These are phyloP conservation scores for Erythrophleum fordii DNA, from an alignment of 306 rosid genomes.

Conservation along the genomic window DNA sequence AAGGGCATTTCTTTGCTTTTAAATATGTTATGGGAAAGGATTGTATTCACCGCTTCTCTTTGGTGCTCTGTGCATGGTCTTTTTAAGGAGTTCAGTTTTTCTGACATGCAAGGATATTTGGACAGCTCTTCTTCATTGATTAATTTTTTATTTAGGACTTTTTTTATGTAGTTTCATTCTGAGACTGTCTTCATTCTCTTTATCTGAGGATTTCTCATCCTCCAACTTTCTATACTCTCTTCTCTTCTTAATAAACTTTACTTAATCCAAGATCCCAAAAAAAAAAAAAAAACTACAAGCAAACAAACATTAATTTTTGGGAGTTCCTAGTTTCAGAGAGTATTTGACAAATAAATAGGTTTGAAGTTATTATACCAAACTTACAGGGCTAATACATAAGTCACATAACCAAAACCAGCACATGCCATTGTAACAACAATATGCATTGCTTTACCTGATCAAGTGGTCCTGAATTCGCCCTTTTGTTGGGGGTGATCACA, in stretches of 20 bases:
- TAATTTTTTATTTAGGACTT: not conserved
- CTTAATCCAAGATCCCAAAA: not conserved
- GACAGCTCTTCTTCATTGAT: not conserved
- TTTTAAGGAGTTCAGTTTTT: not conserved
- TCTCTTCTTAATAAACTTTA: not conserved
- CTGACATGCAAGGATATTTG: not conserved
- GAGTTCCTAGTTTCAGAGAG: conserved; percentile 20
- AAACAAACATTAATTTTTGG: not conserved
- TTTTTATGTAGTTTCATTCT: not conserved
- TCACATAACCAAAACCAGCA: conserved; percentile 4
- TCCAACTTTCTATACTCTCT: not conserved
- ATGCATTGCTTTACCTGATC: conserved; percentile 70
- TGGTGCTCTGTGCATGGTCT: not conserved
- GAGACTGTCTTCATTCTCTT: not conserved
- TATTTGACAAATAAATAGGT: conserved; percentile 18
- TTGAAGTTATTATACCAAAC: not conserved
- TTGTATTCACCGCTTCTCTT: not conserved
- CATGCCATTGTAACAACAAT: conserved; percentile 29
- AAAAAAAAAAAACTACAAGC: not conserved
- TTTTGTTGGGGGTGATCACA: conserved; percentile 93
- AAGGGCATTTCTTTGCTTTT: too few species aligned
- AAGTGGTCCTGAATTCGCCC: conserved; percentile 97
- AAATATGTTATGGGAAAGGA: not conserved
- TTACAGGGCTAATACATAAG: conserved; percentile 2
- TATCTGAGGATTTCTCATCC: not conserved